These are phyloP conservation scores for Aureococcus anophagefferens DNA, from an alignment of 108 stramenopile species.

Conservation along the genomic window DNA sequence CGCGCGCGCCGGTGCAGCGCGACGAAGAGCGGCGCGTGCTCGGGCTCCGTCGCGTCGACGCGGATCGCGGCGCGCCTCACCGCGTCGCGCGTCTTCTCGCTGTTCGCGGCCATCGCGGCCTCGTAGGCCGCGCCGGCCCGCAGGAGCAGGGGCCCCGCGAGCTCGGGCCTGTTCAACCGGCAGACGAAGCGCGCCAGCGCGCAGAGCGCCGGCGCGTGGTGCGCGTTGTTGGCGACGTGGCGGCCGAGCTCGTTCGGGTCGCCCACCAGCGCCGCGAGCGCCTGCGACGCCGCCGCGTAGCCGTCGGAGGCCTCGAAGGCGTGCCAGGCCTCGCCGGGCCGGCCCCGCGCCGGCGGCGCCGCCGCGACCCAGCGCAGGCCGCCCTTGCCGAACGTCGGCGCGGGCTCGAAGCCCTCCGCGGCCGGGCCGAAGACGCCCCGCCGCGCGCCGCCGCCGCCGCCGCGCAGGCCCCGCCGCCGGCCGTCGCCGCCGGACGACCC, in stretches of 20 bases:
- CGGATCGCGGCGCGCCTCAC: background rate
- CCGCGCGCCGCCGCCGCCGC: too few relatives aligned
- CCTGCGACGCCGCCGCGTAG: background rate
- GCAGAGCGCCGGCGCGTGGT: background rate
- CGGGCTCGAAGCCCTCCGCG: background rate
- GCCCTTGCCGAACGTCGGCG: background rate
- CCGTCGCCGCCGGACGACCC: background rate
- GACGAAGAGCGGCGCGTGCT: background rate
- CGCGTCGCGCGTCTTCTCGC: background rate
- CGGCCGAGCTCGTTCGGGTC: background rate
- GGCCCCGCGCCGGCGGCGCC: background rate
- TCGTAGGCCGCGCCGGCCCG: background rate
- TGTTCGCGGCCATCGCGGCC: background rate
- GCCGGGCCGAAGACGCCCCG: background rate
- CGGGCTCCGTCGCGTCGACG: background rate
- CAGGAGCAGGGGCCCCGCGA: background rate
- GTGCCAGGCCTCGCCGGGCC: background rate
- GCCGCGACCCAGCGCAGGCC: background rate
- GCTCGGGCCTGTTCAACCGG: background rate
- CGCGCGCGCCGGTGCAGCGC: background rate
- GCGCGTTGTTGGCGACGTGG: background rate
- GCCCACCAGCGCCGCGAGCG: background rate
- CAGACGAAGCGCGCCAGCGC: background rate
- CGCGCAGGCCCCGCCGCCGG: background rate
- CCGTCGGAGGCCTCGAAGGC: background rate